Evolutionary conservation across 78 protist genomes (phyloP).

Genomic region (Dictyostelium capitatum): DNA sequence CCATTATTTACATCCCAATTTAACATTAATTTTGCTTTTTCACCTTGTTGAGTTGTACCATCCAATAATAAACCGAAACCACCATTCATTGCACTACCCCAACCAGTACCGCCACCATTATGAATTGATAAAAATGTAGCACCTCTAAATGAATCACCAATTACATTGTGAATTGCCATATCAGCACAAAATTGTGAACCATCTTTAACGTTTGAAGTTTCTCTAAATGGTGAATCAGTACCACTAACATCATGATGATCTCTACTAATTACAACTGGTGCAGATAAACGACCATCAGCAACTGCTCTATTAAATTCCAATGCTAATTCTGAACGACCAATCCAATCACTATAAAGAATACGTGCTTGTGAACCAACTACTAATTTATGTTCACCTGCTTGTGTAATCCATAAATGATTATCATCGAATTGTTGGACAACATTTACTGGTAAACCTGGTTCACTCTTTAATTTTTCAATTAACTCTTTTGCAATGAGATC

Average conservation of each 20-base stretch:
- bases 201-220: slow-evolving; percentile 92
- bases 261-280: slow-evolving; percentile 87
- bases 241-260: slow-evolving; percentile 97
- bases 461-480: slow-evolving; percentile 42
- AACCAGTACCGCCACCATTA: slow-evolving; percentile 95
- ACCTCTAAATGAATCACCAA: slow-evolving; percentile 94
- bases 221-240: slow-evolving; percentile 95
- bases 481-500: slow-evolving; percentile 91
- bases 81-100: slow-evolving; percentile 96
- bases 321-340: slow-evolving; percentile 92
- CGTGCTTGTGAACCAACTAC: slow-evolving; percentile 95
- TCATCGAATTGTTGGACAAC: slow-evolving; percentile 88
- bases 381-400: slow-evolving; percentile 79
- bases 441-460: slow-evolving; percentile 44
- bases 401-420: slow-evolving; percentile 92
- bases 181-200: slow-evolving; percentile 92
- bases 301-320: slow-evolving; percentile 93
- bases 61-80: slow-evolving; percentile 97
- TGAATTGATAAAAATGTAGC: slow-evolving; percentile 93
- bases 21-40: slow-evolving; percentile 88
- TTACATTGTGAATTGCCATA: slow-evolving; percentile 93
- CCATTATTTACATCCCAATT: slow-evolving; percentile 97
- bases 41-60: slow-evolving; percentile 87
- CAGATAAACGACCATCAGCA: slow-evolving; percentile 67
- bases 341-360: slow-evolving; percentile 88